A percentile compares a stretch with the other conserved stretches of the same genome.
phyloP scores from a whole-genome alignment of 345 rosid genomes.

The Camelina hispida region DNA sequence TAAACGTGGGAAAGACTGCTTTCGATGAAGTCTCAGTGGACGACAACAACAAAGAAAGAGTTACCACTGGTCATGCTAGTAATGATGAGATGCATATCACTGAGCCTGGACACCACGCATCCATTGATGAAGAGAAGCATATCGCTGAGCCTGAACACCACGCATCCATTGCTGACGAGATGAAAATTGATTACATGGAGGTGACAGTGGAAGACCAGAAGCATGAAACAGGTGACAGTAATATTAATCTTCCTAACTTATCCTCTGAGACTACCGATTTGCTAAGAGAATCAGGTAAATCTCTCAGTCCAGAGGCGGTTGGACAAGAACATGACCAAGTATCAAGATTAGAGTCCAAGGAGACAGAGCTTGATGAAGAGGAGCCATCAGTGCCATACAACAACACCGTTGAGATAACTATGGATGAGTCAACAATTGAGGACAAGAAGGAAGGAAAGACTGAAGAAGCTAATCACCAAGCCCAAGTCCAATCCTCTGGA shows the following conservation, averaged over 20 bases:
- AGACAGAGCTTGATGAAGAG: constrained; percentile 26
- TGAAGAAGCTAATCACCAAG: constrained; percentile 39
- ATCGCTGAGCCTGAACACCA: constrained; percentile 32
- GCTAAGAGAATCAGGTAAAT: constrained; percentile 43
- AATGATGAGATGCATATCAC: constrained; percentile 31
- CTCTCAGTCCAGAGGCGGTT: constrained; percentile 41
- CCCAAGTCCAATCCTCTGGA: constrained; percentile 26
- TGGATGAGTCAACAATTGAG: constrained; percentile 41
- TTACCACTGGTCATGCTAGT: constrained; percentile 23
- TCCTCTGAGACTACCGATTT: constrained; percentile 40
- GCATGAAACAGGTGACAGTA: constrained; percentile 48
- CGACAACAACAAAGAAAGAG: constrained; percentile 28
- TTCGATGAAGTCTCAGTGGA: constrained; percentile 36
- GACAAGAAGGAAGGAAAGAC: constrained; percentile 38
- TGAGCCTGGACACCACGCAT: constrained; percentile 32
- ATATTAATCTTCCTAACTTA: constrained; percentile 41
- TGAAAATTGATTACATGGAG: constrained; percentile 35
- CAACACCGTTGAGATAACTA: constrained; percentile 21
- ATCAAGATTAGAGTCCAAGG: constrained; percentile 31
- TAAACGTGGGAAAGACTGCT: constrained; percentile 30
- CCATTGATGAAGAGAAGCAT: constrained; percentile 31
- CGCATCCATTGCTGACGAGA: constrained; percentile 21
- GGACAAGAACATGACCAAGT: constrained; percentile 40
- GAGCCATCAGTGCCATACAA: constrained; percentile 24
- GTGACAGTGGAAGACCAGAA: constrained; percentile 41